A percentile compares a stretch with the other conserved stretches of the same genome.
These are phyloP conservation scores for Penicillium sp. DNA, from an alignment of 2,329 filamentous ascomycete genomes.

Conservation along the genomic window DNA sequence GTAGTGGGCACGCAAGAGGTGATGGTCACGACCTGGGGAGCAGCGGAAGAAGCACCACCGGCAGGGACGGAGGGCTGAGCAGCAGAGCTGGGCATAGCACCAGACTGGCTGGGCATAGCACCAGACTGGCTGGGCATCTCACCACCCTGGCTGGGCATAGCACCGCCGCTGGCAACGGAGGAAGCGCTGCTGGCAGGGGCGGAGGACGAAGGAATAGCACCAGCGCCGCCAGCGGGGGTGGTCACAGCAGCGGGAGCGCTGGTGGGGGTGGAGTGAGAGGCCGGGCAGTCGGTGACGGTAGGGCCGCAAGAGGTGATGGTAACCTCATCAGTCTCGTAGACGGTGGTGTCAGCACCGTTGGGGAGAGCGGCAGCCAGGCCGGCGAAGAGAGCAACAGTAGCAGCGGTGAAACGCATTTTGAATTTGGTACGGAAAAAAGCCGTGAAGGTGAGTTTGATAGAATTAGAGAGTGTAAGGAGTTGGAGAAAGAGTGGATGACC, in stretches of 20 bases:
- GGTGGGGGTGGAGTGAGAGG: conserved; percentile 16
- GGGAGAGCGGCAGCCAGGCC: conserved; percentile 38
- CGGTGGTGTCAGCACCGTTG: conserved; percentile 39
- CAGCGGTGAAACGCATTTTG: conserved; percentile 44
- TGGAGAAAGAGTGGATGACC: conserved; percentile 31
- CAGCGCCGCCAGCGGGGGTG: conserved; percentile 1
- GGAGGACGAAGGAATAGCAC: conserved; percentile 19
- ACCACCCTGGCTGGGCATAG: conserved; percentile 18
- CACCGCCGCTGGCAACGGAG: conserved; percentile 6
- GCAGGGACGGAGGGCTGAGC: conserved; percentile 8
- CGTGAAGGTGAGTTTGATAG: conserved; percentile 29
- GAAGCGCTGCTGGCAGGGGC: conserved; percentile 14
- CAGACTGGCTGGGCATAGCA: conserved; percentile 9
- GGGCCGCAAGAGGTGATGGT: conserved; percentile 59
- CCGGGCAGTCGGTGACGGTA: conserved; percentile 56
- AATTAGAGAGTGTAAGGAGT: conserved; percentile 13
- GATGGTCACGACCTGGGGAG: conserved; percentile 19
- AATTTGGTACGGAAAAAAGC: conserved; percentile 27
- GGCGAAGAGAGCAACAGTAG: conserved; percentile 39
- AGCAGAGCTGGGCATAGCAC: conserved; percentile 14
- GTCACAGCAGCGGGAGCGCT: conserved; percentile 10
- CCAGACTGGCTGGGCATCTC: conserved; percentile 5
- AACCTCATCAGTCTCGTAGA: conserved; percentile 55
- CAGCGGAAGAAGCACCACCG: conserved; percentile 12
- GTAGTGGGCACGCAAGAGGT: conserved; percentile 29